Conservation (phyloP, 2,329 filamentous ascomycete genomes). For the Penicillium sp. region DNA sequence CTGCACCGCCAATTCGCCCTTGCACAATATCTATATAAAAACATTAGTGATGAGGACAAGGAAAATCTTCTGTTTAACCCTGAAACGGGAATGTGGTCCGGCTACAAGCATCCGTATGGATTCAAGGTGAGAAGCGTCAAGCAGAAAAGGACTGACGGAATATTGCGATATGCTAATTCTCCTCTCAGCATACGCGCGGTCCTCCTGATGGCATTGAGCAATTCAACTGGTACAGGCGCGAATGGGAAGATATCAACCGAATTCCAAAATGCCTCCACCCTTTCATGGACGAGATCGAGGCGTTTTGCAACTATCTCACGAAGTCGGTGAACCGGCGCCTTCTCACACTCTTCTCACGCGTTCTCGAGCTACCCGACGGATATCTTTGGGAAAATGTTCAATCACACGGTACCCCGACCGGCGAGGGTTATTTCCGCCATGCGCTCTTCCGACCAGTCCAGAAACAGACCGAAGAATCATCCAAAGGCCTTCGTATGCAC, state of each 20-base stretch:
- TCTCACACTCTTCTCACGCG: slow-evolving; percentile 40
- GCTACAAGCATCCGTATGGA: slow-evolving; percentile 48
- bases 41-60: slow-evolving; percentile 50
- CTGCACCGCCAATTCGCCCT: slow-evolving; percentile 50
- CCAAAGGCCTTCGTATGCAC: slow-evolving; percentile 37
- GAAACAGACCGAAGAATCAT: slow-evolving; percentile 36
- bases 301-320: slow-evolving; percentile 47
- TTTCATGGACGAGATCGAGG: slow-evolving; percentile 49
- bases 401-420: slow-evolving; percentile 41
- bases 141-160: no score
- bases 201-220: slow-evolving; percentile 50
- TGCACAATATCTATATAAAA: slow-evolving; percentile 49
- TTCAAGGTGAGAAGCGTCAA: slow-evolving; percentile 31
- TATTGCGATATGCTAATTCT: slow-evolving; percentile 14
- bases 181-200: slow-evolving; percentile 38
- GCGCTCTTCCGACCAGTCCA: slow-evolving; percentile 39
- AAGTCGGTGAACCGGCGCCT: slow-evolving; percentile 46
- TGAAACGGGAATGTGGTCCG: slow-evolving; percentile 47
- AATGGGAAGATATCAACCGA: slow-evolving; percentile 41
- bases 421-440: slow-evolving; percentile 47
- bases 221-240: slow-evolving; percentile 51
- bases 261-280: slow-evolving; percentile 46
- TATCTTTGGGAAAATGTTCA: slow-evolving; percentile 45
- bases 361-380: slow-evolving; percentile 44
- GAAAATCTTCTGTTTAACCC: slow-evolving; percentile 47